Conservation (phyloP, 495 filamentous ascomycete species). For the Penicillium salamii region DNA sequence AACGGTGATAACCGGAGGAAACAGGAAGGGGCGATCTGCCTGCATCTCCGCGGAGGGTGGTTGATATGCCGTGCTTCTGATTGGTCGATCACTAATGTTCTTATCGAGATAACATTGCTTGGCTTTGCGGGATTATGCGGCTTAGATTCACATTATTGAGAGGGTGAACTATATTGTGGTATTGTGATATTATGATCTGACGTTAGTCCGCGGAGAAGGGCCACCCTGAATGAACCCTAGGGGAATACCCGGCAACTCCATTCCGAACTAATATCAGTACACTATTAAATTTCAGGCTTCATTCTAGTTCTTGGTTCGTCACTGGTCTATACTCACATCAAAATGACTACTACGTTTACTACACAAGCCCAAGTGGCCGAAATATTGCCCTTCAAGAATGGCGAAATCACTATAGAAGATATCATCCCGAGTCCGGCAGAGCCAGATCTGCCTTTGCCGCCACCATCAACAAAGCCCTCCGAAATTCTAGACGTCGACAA, state of each 20-base stretch:
- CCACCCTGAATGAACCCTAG: no score
- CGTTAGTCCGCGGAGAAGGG: constrained; percentile 5
- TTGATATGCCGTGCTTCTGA: not conserved
- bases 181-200: not conserved
- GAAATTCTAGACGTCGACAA: constrained; percentile 71
- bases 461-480: constrained; percentile 58
- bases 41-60: constrained; percentile 17
- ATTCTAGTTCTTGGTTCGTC: no score
- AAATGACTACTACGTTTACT: constrained; percentile 32
- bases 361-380: constrained; percentile 18
- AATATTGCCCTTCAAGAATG: constrained; percentile 19
- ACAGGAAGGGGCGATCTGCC: constrained; percentile 5
- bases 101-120: not conserved
- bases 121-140: not conserved
- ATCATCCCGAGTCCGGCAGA: constrained; percentile 24
- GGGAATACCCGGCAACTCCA: no score
- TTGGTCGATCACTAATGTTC: constrained; percentile 2
- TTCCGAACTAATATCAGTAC: no score
- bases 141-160: no score
- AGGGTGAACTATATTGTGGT: no score
- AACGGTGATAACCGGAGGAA: constrained; percentile 3
- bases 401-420: constrained; percentile 28
- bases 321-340: no score
- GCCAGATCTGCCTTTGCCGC: constrained; percentile 65
- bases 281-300: no score